Conservation (phyloP, 2,329 filamentous ascomycete species). For the Fusarium chlamydosporum region DNA sequence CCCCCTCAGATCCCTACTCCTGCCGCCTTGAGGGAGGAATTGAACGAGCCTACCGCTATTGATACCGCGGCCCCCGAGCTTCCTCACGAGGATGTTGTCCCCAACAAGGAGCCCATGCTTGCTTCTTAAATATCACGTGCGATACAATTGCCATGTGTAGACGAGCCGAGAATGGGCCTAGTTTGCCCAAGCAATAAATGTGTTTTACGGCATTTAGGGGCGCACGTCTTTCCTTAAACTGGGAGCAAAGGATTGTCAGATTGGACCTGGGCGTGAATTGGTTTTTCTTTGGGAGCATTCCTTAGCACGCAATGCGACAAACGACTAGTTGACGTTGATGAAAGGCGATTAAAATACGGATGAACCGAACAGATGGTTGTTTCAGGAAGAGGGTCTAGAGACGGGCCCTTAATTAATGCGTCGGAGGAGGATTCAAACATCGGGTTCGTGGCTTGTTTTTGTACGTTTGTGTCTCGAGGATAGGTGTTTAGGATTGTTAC, state of each 20-base stretch:
- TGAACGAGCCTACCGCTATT: slow-evolving; percentile 46
- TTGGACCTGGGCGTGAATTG: slow-evolving; percentile 49
- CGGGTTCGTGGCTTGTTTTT: slow-evolving; percentile 44
- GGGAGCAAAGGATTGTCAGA: slow-evolving; percentile 47
- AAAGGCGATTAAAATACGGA: slow-evolving; percentile 47
- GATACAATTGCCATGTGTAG: slow-evolving; percentile 48
- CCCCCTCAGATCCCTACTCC: slow-evolving; percentile 44
- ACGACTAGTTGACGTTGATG: slow-evolving; percentile 47
- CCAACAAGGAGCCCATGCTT: slow-evolving; percentile 49
- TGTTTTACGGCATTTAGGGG: slow-evolving; percentile 52
- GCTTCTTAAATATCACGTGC: slow-evolving; percentile 50
- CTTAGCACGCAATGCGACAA: slow-evolving; percentile 48
- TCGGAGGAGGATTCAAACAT: slow-evolving; percentile 35
- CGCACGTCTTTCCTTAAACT: slow-evolving; percentile 48
- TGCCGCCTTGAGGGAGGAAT: slow-evolving; percentile 47
- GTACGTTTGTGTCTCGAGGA: slow-evolving; percentile 44
- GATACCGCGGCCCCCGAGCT: slow-evolving; percentile 49
- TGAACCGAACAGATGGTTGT: slow-evolving; percentile 35
- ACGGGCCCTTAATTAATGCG: slow-evolving; percentile 44
- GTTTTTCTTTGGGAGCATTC: slow-evolving; percentile 48
- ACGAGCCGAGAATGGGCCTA: slow-evolving; percentile 50
- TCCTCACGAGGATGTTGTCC: slow-evolving; percentile 42
- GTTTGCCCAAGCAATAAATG: slow-evolving; percentile 48
- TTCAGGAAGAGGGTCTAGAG: slow-evolving; percentile 21
- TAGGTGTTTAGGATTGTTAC: slow-evolving; percentile 51